phyloP scores from a whole-genome alignment of 148 eudicot genomes.

The Dysphania ambrosioides region DNA sequence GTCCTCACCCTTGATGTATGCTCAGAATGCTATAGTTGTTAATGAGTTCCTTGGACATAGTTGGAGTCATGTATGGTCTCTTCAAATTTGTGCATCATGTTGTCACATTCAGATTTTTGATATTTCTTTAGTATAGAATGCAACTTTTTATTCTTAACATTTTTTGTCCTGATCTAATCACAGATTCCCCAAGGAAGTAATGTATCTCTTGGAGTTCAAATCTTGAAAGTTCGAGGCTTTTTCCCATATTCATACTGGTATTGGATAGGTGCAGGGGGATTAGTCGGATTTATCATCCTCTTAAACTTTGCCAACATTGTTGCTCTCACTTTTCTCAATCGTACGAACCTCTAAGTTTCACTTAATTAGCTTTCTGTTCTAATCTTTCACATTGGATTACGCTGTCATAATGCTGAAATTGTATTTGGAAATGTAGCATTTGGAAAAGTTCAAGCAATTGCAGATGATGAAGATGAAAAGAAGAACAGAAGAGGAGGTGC shows the following conservation, averaged over 20 bases:
- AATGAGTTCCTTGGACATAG: slow-evolving; percentile 70
- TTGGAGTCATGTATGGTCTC: slow-evolving; percentile 54
- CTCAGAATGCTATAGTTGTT: slow-evolving; percentile 49
- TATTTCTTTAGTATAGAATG: too few species aligned
- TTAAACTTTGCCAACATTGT: slow-evolving; percentile 40
- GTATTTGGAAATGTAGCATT: slow-evolving; percentile 34
- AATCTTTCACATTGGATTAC: not conserved
- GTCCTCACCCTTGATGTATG: slow-evolving; percentile 80
- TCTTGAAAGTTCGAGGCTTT: slow-evolving; percentile 35
- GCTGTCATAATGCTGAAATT: not conserved
- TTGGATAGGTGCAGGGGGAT: slow-evolving; percentile 63
- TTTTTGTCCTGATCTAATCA: slow-evolving; percentile 7
- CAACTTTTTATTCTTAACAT: not conserved
- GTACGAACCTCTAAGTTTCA: slow-evolving; percentile 40
- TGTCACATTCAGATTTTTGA: not conserved
- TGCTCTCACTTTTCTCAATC: slow-evolving; percentile 47
- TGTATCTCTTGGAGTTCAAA: slow-evolving; percentile 36
- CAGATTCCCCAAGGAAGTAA: slow-evolving; percentile 29
- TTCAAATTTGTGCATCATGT: not conserved
- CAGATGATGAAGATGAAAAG: slow-evolving; percentile 35
- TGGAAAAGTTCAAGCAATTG: slow-evolving; percentile 45
- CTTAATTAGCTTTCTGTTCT: too few species aligned
- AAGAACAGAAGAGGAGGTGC: slow-evolving; percentile 10
- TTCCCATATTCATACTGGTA: slow-evolving; percentile 49
- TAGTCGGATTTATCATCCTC: slow-evolving; percentile 39